Conservation (phyloP, 495 filamentous ascomycete genomes). For the Penicillium tannophilum region DNA sequence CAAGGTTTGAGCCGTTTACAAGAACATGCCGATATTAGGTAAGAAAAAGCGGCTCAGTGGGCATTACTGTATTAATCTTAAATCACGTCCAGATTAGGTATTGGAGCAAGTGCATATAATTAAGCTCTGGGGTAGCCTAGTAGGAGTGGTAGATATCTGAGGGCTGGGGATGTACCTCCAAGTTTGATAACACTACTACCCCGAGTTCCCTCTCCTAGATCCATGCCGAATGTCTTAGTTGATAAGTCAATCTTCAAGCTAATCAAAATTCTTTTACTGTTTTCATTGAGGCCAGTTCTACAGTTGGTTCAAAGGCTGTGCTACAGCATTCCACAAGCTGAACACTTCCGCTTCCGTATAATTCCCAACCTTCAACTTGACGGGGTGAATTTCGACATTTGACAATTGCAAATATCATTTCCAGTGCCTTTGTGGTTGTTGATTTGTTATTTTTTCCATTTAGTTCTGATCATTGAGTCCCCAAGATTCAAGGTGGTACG, state of each 20-base stretch:
- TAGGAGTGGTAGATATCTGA: no score
- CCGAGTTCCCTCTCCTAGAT: no score
- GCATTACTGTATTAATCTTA: no score
- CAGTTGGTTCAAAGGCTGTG: not conserved
- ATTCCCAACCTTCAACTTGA: not conserved
- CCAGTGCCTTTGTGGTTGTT: not conserved
- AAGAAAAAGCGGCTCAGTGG: no score
- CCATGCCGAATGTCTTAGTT: not conserved
- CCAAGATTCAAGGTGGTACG: not conserved
- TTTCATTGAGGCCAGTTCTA: constrained; percentile 1
- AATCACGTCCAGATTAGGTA: no score
- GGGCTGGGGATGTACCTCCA: no score
- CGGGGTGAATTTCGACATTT: not conserved
- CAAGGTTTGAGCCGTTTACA: no score
- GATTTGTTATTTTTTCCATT: not conserved
- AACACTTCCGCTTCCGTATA: not conserved
- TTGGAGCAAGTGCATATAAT: no score
- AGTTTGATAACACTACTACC: no score
- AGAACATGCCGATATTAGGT: no score
- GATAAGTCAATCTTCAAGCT: no score
- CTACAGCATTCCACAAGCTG: constrained; percentile 5
- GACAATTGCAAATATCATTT: not conserved
- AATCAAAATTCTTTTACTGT: not conserved
- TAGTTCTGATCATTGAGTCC: not conserved
- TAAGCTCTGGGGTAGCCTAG: no score